These are phyloP conservation scores for Neurospora tetrasperma DNA, from an alignment of 495 filamentous ascomycete genomes.

Conservation along the genomic window DNA sequence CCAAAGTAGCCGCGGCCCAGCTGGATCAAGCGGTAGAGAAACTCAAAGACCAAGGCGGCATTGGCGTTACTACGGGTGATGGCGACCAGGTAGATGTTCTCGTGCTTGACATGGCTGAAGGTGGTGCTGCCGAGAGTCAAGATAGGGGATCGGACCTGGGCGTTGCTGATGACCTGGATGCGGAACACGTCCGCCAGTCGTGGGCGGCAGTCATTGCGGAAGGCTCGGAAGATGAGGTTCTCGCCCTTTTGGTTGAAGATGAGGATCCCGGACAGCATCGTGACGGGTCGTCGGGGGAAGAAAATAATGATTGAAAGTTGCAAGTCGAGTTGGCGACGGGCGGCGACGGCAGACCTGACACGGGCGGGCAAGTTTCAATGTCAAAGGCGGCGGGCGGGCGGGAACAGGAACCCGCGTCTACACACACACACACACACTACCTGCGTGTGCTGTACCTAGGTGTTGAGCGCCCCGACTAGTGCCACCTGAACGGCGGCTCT, in stretches of 20 bases:
- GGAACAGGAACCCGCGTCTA: too few relatives aligned
- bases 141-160: slow-evolving; percentile 94
- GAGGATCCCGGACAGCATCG: slow-evolving; percentile 90
- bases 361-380: background rate
- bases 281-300: slow-evolving; percentile 18
- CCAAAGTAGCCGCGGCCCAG: slow-evolving; percentile 95
- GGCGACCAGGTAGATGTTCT: slow-evolving; percentile 97
- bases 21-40: slow-evolving; percentile 82
- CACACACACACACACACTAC: too few relatives aligned
- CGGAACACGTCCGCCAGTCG: slow-evolving; percentile 97
- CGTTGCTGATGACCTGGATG: slow-evolving; percentile 98
- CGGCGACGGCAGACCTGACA: background rate
- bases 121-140: slow-evolving; percentile 95
- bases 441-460: too few relatives aligned
- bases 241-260: slow-evolving; percentile 99
- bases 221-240: slow-evolving; percentile 97
- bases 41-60: slow-evolving; percentile 96
- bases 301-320: background rate
- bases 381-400: background rate
- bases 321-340: background rate
- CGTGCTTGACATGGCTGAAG: slow-evolving; percentile 98
- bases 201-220: slow-evolving; percentile 93
- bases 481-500: background rate
- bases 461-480: background rate
- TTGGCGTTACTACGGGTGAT: slow-evolving; percentile 99